phyloP scores from a whole-genome alignment of 2,329 filamentous ascomycete species.

The Trichothecium roseum region DNA sequence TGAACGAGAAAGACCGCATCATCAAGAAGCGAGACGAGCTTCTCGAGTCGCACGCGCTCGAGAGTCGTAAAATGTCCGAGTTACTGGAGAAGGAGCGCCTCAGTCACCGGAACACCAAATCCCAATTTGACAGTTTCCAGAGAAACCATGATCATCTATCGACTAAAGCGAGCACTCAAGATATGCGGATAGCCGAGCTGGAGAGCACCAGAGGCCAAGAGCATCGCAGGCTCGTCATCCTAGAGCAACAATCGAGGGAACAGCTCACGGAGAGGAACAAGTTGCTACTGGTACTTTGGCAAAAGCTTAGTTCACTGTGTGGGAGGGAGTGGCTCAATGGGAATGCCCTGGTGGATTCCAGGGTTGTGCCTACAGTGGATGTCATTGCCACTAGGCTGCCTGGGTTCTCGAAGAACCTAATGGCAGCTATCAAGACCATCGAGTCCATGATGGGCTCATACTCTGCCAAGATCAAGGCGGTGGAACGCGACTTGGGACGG shows the following conservation, averaged over 20 bases:
- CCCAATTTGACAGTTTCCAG: constrained; percentile 79
- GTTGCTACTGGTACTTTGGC: constrained; percentile 82
- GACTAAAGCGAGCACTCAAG: constrained; percentile 76
- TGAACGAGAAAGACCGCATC: constrained; percentile 84
- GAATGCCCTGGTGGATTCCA: constrained; percentile 81
- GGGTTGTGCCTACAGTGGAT: constrained; percentile 71
- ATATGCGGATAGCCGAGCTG: constrained; percentile 74
- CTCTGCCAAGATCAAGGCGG: constrained; percentile 65
- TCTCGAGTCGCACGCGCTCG: constrained; percentile 79
- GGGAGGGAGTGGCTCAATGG: constrained; percentile 86
- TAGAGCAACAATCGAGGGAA: constrained; percentile 76
- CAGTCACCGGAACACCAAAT: constrained; percentile 74
- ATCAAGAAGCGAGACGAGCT: constrained; percentile 83
- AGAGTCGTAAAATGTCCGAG: constrained; percentile 75
- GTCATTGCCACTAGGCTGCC: constrained; percentile 77
- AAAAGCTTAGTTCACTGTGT: constrained; percentile 73
- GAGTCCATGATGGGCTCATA: constrained; percentile 72
- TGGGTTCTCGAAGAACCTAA: constrained; percentile 81
- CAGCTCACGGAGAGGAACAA: constrained; percentile 86
- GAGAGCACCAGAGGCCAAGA: constrained; percentile 72
- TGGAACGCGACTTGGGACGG: constrained; percentile 85
- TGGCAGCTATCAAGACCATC: constrained; percentile 78
- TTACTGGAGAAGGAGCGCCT: constrained; percentile 85
- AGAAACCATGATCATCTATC: constrained; percentile 80
- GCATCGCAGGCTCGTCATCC: constrained; percentile 60